phyloP scores from a whole-genome alignment of 2,329 filamentous ascomycete genomes.

The Epichloe coenophiala region DNA sequence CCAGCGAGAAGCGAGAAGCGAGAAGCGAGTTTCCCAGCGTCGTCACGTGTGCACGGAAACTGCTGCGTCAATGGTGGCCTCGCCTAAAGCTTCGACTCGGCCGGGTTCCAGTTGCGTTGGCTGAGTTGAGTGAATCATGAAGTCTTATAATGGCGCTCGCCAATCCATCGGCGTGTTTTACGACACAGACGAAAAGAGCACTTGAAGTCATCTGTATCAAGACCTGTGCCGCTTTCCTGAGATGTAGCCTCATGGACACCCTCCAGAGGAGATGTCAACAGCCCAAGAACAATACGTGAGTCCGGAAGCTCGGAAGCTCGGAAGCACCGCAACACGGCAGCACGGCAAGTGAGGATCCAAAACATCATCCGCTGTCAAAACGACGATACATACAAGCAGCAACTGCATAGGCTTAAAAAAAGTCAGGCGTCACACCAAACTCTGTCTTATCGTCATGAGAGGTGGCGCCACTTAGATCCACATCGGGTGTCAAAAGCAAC shows the following conservation, averaged over 20 bases:
- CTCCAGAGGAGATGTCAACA: too few species aligned
- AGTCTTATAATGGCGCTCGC: neutral
- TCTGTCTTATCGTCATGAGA: too few species aligned
- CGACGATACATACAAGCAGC: neutral
- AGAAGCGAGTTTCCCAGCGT: neutral
- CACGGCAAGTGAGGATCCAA: neutral
- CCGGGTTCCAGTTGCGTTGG: too few species aligned
- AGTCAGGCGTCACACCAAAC: too few species aligned
- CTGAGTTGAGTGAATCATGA: neutral
- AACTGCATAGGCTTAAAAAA: neutral
- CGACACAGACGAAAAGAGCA: neutral
- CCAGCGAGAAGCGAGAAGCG: neutral
- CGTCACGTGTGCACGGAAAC: conserved; percentile 1
- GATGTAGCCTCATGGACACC: too few species aligned
- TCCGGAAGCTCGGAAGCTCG: neutral
- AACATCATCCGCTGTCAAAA: neutral
- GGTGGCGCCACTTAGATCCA: too few species aligned
- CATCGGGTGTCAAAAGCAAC: neutral
- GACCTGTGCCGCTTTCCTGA: too few species aligned
- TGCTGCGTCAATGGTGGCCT: neutral
- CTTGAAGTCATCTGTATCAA: neutral
- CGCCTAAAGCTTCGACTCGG: neutral
- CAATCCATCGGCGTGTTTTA: neutral
- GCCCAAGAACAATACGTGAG: too few species aligned
- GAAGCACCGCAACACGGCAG: neutral